Conservation (phyloP, 2,329 filamentous ascomycete species). For the Pyrenophora graminea region DNA sequence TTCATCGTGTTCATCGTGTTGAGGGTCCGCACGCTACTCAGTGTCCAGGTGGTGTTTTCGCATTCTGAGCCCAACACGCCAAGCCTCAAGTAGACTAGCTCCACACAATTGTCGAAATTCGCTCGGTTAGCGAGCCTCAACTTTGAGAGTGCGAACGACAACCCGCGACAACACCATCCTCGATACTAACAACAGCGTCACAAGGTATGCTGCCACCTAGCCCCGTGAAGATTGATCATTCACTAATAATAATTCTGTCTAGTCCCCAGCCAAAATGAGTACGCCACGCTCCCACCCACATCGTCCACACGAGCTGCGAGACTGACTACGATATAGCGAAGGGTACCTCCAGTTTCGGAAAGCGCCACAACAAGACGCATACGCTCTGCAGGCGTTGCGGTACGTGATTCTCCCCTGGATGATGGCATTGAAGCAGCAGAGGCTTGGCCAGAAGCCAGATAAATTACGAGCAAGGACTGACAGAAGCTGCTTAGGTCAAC, state of each 20-base stretch:
- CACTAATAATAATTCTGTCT: constrained; percentile 26
- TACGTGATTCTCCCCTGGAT: constrained; percentile 59
- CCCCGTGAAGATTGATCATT: constrained; percentile 5
- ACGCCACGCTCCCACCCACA: constrained; percentile 46
- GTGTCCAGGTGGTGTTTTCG: not conserved
- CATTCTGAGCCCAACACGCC: constrained; percentile 1
- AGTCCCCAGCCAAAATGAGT: constrained; percentile 64
- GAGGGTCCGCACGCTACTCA: not conserved
- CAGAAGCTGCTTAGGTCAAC: constrained; percentile 67
- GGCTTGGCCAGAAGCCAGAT: constrained; percentile 8
- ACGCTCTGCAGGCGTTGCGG: constrained; percentile 97
- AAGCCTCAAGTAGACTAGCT: constrained; percentile 12
- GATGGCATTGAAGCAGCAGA: constrained; percentile 12
- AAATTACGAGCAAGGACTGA: constrained; percentile 40
- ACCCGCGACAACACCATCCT: constrained; percentile 28
- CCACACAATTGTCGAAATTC: constrained; percentile 18
- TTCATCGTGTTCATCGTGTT: not conserved
- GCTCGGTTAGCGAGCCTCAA: constrained; percentile 12
- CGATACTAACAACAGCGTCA: constrained; percentile 46
- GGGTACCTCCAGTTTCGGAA: constrained; percentile 73
- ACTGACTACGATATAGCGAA: constrained; percentile 64
- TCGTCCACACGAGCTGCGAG: constrained; percentile 34
- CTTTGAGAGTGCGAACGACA: constrained; percentile 13
- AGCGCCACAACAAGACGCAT: constrained; percentile 98
- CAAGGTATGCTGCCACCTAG: constrained; percentile 33